These are phyloP conservation scores for Debaryomyces prosopidis DNA, from an alignment of 805 yeast species.

Conservation along the genomic window DNA sequence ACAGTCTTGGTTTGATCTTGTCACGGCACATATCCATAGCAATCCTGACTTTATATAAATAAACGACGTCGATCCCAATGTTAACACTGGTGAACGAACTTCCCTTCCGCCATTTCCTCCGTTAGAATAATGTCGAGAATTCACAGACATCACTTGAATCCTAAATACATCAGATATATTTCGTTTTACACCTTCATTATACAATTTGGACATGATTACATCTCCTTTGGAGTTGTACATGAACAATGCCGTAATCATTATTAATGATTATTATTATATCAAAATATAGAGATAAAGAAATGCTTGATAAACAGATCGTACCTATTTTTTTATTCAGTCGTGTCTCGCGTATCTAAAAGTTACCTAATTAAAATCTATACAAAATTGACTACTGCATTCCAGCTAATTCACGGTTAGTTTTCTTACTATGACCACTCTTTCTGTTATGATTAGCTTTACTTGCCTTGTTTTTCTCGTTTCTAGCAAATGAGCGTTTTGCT, in stretches of 20 bases:
- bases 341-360: not conserved
- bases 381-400: constrained; percentile 20
- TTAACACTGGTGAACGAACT: constrained; percentile 50
- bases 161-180: constrained; percentile 86
- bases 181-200: constrained; percentile 72
- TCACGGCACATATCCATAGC: constrained; percentile 85
- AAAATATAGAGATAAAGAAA: not conserved
- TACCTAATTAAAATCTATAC: not conserved
- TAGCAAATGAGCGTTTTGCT: constrained; percentile 36
- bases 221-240: constrained; percentile 82
- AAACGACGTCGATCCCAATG: constrained; percentile 91
- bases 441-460: constrained; percentile 64
- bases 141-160: constrained; percentile 81
- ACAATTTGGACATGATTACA: constrained; percentile 70
- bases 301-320: not conserved
- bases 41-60: constrained; percentile 64
- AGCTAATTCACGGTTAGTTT: constrained; percentile 31
- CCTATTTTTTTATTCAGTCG: not conserved
- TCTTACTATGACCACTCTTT: constrained; percentile 61
- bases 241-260: constrained; percentile 83
- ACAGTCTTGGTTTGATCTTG: constrained; percentile 86
- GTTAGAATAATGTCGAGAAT: constrained; percentile 15
- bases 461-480: constrained; percentile 58
- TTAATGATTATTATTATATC: not conserved
- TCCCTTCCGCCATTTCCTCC: constrained; percentile 18